Evolutionary conservation across 306 rosid species (phyloP).

Genomic region (Quercus gilva): DNA sequence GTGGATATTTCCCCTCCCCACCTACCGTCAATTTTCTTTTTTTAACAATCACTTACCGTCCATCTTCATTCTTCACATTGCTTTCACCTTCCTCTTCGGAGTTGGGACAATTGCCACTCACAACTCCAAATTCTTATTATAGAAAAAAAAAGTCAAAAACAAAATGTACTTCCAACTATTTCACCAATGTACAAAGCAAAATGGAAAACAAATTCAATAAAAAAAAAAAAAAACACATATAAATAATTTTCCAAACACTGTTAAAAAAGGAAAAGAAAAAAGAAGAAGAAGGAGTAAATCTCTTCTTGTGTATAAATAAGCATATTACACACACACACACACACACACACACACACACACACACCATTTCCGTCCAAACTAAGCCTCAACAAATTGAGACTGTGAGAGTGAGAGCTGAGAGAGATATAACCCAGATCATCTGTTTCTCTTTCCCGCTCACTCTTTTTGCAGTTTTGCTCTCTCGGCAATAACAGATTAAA

Average conservation of each 20-base stretch:
- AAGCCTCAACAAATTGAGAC: neutral
- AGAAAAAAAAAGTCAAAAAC: too few relatives aligned
- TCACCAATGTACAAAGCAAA: too few relatives aligned
- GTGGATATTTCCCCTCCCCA: too few relatives aligned
- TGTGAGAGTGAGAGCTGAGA: neutral
- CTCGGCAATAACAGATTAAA: neutral
- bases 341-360: neutral
- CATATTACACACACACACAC: neutral
- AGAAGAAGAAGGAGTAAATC: neutral
- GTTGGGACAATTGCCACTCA: too few relatives aligned
- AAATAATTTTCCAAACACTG: neutral
- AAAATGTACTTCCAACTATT: too few relatives aligned
- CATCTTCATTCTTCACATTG: too few relatives aligned
- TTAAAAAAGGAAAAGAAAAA: neutral
- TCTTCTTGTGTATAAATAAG: neutral
- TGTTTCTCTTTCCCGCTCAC: slow-evolving; percentile 17
- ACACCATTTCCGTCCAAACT: slow-evolving; percentile 13
- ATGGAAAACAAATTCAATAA: neutral
- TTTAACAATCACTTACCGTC: too few relatives aligned
- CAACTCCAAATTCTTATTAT: too few relatives aligned
- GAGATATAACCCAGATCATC: neutral
- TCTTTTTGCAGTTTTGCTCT: neutral
- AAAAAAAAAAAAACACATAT: neutral
- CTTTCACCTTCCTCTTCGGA: too few relatives aligned
- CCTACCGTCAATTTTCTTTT: too few relatives aligned